Conservation (phyloP, 2,329 filamentous ascomycete species). For the Penicillium sp. region DNA sequence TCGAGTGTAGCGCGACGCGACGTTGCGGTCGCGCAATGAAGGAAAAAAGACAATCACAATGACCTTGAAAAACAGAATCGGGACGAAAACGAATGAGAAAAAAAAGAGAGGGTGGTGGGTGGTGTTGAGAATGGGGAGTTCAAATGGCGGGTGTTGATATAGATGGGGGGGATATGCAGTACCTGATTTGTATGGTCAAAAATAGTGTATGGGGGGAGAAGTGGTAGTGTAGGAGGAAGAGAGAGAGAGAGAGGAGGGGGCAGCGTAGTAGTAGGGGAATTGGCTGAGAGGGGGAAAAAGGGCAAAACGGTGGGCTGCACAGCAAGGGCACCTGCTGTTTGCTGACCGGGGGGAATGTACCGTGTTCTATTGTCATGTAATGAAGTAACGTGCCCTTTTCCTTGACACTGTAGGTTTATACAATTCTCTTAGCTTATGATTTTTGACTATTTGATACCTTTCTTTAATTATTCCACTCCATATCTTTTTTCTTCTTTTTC, state of each 20-base stretch:
- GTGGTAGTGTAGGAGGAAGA: slow-evolving; percentile 33
- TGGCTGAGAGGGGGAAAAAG: slow-evolving; percentile 17
- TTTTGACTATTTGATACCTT: background rate
- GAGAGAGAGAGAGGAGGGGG: slow-evolving; percentile 29
- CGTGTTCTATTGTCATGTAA: slow-evolving; percentile 3
- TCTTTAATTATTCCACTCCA: too few species aligned
- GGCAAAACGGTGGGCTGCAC: slow-evolving; percentile 23
- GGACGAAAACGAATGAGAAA: slow-evolving; percentile 13
- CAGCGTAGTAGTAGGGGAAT: slow-evolving; percentile 35
- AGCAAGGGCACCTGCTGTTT: slow-evolving; percentile 25
- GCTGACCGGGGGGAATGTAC: slow-evolving; percentile 27
- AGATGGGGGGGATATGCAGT: slow-evolving; percentile 35
- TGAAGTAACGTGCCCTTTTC: background rate
- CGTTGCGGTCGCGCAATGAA: slow-evolving; percentile 14
- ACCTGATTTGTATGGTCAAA: slow-evolving; percentile 37
- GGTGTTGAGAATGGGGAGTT: slow-evolving; percentile 23
- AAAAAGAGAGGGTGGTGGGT: slow-evolving; percentile 21
- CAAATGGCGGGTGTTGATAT: slow-evolving; percentile 28
- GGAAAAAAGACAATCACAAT: slow-evolving; percentile 9
- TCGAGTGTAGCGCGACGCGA: slow-evolving; percentile 11
- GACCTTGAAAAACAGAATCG: slow-evolving; percentile 5
- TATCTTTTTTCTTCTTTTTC: background rate
- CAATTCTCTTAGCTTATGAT: background rate
- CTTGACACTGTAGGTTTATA: background rate
- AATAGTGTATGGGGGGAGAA: slow-evolving; percentile 27